Percentiles rank a stretch among this genome's conserved stretches.
phyloP scores from a whole-genome alignment of 768 basidiomycete species.

The Suillus subaureus region DNA sequence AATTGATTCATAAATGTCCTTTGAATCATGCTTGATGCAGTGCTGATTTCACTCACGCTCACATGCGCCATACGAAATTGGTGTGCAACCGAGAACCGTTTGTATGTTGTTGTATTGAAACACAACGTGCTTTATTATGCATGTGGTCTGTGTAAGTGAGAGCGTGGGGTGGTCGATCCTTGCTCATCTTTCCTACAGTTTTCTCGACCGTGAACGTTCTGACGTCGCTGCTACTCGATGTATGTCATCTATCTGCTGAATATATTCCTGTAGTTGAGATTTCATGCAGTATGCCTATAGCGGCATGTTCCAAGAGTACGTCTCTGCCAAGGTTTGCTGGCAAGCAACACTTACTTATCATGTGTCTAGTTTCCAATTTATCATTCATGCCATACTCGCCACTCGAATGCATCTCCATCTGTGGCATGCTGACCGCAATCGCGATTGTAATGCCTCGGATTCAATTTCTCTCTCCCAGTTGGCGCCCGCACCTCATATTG shows the following conservation, averaged over 20 bases:
- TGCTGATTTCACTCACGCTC: conserved; percentile 7
- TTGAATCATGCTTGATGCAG: not conserved
- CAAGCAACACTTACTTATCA: not conserved
- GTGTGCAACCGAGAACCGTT: not conserved
- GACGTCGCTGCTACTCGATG: conserved; percentile 6
- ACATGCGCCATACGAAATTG: conserved; percentile 4
- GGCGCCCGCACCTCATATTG: not conserved
- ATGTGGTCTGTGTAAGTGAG: conserved; percentile 10
- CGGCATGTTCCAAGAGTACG: conserved; percentile 12
- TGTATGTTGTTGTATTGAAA: conserved; percentile 7
- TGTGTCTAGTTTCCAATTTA: conserved; percentile 5
- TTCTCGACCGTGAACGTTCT: conserved; percentile 8
- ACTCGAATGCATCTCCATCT: conserved; percentile 11
- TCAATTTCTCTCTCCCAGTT: not conserved
- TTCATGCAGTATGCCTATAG: conserved; percentile 6
- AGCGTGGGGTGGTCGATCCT: not conserved
- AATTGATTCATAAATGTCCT: not conserved
- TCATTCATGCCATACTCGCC: conserved; percentile 11
- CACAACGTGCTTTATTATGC: conserved; percentile 12
- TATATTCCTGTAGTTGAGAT: not conserved
- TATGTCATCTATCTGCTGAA: not conserved
- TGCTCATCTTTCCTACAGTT: not conserved
- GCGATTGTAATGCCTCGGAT: not conserved
- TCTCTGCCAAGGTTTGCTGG: not conserved
- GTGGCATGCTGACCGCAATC: not conserved